Evolutionary conservation across 2,329 filamentous ascomycete species (phyloP).

Genomic region (Teratosphaeria destructans): DNA sequence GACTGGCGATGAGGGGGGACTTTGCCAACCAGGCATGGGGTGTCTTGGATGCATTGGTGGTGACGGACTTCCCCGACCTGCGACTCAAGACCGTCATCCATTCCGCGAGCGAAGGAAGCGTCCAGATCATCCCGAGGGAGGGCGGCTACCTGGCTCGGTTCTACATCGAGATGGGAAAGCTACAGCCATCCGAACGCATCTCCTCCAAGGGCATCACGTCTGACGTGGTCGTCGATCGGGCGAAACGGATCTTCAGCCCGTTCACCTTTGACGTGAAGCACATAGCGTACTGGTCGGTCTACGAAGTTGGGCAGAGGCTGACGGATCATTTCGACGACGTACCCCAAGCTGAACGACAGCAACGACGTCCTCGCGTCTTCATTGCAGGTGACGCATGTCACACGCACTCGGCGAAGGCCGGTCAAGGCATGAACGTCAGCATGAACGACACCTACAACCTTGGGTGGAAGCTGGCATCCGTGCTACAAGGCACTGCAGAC

Average conservation of each 20-base stretch:
- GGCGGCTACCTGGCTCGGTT: constrained; percentile 24
- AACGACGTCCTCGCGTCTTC: constrained; percentile 48
- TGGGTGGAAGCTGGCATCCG: constrained; percentile 46
- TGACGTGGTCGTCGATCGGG: constrained; percentile 51
- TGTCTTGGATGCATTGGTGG: constrained; percentile 25
- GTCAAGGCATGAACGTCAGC: constrained; percentile 62
- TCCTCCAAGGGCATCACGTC: constrained; percentile 55
- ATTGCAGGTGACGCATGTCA: constrained; percentile 55
- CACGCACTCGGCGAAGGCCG: constrained; percentile 51
- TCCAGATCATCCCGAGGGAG: constrained; percentile 62
- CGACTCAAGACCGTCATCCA: constrained; percentile 37
- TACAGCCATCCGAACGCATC: constrained; percentile 37
- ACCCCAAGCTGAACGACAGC: constrained; percentile 44
- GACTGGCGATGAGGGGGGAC: constrained; percentile 26
- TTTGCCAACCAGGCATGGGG: constrained; percentile 28
- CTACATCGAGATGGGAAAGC: constrained; percentile 28
- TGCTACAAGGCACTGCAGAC: constrained; percentile 28
- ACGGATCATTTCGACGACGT: constrained; percentile 58
- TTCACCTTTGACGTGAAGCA: constrained; percentile 56
- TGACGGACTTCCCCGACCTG: constrained; percentile 43
- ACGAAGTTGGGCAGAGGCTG: constrained; percentile 44
- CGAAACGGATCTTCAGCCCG: constrained; percentile 54
- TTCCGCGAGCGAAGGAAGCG: constrained; percentile 56
- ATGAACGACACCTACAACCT: constrained; percentile 58
- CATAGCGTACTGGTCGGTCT: constrained; percentile 59